Evolutionary conservation across 78 protist species (phyloP), one percentile per base, ranked within the genome.

Genomic region (Guillardia theta): DNA sequence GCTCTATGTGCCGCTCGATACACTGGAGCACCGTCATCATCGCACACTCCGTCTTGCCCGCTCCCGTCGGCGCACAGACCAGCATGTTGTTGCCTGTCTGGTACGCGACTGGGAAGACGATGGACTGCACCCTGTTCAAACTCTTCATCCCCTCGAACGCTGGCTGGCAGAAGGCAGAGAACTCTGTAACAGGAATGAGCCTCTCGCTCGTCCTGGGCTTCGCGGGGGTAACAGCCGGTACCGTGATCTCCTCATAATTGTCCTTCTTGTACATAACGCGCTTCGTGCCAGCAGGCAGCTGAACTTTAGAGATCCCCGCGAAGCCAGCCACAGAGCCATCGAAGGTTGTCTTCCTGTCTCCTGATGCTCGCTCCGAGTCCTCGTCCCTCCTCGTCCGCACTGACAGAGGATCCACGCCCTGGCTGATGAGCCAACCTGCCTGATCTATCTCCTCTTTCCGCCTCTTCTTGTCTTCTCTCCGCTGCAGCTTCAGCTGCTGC

Each of bases 11-110:
- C 90, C 44, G 90, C 50, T 78, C 90, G 6, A 78, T 10, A 18
- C 24, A 18, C 41, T 78, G 90, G 43, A 78, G 90, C 90, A 78
- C 90, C 47, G 90, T n/a, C 90, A 78, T 78, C 90, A 78, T 78
- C 15, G 90, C 90, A 5, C 45, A 37, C 90, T 78, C 90, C 24
- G 90, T 78, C 90, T 78, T 78, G 48, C 90, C 90, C 3, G 90
- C 90, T 0, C 90, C 90, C 50, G 90, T 78, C 9, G 90, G 90
- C 90, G 90, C 90, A 50, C 90, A 78, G 53, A 78, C 90, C 30
- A 78, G 90, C 90, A 78, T 78, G 48, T 78, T 78, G 90, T 78
- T 78, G 33, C 48, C 48, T n/a, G 44, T 78, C 50, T 78, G 39
- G 90, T 78, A 78, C 37, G 44, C 90, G 6, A 78, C 90, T 36